Base-by-base conservation (phyloP, 225 moss, liverwort and hornwort genomes). In the Bryoerythrophyllum caledonicum region DNA sequence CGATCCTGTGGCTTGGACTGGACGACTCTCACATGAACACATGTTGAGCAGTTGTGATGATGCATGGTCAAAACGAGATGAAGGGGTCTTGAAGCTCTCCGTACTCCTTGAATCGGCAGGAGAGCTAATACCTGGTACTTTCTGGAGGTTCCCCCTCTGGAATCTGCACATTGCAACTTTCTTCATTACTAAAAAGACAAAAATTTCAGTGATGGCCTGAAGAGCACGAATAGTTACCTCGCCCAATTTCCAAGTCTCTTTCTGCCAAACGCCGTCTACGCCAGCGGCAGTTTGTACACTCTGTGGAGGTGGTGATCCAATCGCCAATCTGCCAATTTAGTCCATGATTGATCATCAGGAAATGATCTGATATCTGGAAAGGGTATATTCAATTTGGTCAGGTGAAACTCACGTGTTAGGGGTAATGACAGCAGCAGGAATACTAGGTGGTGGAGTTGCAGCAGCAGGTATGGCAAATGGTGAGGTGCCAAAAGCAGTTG, bases 141-240 rank as follows among this genome's bases (percentile, higher is more conserved):
- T 85, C 72, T 52, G 85, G 85, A 73, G 85, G 85, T 63, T 85
- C 85, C 69, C 79, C 82, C 68, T 85, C 85, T 17, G 85, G 85
- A 76, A 85, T 85, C 85, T 84, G 81, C 40, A 71, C 11, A 71
- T 67, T 49, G 73, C 14, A 74, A 30, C 1, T 16, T 53, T 51
- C 58, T 35, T 56, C 15, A 48, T 5, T 23, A 57, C 57, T 25
- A 49, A 14, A 60, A 38, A 37, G 30, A 21, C 21, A 62, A 26
- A 49, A 24, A 24, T 0, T 55, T 38, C 60, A 61, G 65, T 38
- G 20, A 63, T 48, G 10, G 3, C 55, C 54, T 41, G 40, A 41
- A 61, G 59, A 46, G 8, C 20, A 65, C 15, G 70, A 15, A 61
- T 3, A 27, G 62, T 20, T 78, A 85, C 85, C 85, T 85, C 85